These are phyloP conservation scores for Hemisphaericaspora xylofermentans DNA, from an alignment of 1,139 yeast species.

Conservation along the genomic window DNA sequence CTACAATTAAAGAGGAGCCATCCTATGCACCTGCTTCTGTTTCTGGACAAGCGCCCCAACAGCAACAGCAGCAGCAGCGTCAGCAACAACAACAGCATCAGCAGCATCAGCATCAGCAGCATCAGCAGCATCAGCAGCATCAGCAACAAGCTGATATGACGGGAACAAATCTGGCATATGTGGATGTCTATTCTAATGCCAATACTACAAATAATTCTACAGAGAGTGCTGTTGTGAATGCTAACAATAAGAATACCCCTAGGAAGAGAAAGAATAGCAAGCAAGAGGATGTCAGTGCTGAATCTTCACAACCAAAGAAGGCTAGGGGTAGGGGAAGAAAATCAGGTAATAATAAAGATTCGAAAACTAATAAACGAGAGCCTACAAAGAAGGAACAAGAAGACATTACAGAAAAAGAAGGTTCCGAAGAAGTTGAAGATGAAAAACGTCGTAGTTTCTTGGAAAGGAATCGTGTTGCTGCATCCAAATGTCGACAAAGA, in stretches of 20 bases:
- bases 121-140: slow-evolving; percentile 5
- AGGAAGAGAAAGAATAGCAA: slow-evolving; percentile 4
- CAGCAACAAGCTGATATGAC: slow-evolving; percentile 1
- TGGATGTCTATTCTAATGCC: background rate
- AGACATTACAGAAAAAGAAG: slow-evolving; percentile 5
- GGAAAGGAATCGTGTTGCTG: slow-evolving; percentile 93
- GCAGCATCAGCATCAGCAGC: slow-evolving; percentile 5
- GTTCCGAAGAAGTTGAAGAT: slow-evolving; percentile 15
- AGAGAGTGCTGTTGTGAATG: background rate
- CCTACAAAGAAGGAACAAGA: slow-evolving; percentile 1
- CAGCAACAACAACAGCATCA: slow-evolving; percentile 7
- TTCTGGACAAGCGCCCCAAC: slow-evolving; percentile 13
- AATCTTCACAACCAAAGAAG: slow-evolving; percentile 5
- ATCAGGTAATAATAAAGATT: background rate
- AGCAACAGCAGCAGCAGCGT: slow-evolving; percentile 12
- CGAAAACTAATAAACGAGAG: slow-evolving; percentile 58
- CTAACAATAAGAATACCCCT: background rate
- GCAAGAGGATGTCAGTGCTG: background rate
- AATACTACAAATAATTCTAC: background rate
- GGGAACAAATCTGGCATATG: background rate
- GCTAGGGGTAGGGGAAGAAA: slow-evolving; percentile 4
- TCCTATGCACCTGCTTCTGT: slow-evolving; percentile 14
- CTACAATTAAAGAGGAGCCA: slow-evolving; percentile 5
- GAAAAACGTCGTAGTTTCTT: slow-evolving; percentile 80
- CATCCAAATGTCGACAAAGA: slow-evolving; percentile 91